These are phyloP conservation scores for Backusella morwellensis DNA, from an alignment of 192 early-diverging fungal genomes.

Conservation along the genomic window DNA sequence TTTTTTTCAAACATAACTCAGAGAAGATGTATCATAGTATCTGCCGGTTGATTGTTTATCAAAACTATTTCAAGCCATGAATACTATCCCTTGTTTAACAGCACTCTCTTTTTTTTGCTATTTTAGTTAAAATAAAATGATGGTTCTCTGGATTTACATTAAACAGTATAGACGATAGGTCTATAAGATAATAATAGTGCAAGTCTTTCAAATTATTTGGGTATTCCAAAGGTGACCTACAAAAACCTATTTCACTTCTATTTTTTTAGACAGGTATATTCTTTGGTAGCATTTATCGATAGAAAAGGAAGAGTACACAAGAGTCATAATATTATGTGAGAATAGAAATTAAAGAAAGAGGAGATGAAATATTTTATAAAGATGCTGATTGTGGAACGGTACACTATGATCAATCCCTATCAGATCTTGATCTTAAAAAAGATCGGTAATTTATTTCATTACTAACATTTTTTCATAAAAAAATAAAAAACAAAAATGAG, in stretches of 20 bases:
- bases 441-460: slow-evolving; percentile 1
- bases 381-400: neutral
- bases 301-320: neutral
- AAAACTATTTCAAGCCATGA: too few species aligned
- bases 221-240: neutral
- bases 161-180: too few species aligned
- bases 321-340: neutral
- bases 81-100: too few species aligned
- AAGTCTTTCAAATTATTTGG: neutral
- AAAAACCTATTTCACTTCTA: neutral
- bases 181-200: too few species aligned
- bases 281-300: neutral
- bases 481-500: neutral
- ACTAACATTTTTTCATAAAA: neutral
- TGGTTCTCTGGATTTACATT: too few species aligned
- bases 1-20: too few species aligned
- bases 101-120: too few species aligned
- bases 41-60: too few species aligned
- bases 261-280: neutral
- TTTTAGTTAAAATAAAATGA: too few species aligned
- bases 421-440: slow-evolving; percentile 5
- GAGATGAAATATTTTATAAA: neutral
- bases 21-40: too few species aligned
- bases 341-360: neutral
- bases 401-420: neutral